These are phyloP conservation scores for Metschnikowia gruessii DNA, from an alignment of 805 yeast species.

Conservation along the genomic window DNA sequence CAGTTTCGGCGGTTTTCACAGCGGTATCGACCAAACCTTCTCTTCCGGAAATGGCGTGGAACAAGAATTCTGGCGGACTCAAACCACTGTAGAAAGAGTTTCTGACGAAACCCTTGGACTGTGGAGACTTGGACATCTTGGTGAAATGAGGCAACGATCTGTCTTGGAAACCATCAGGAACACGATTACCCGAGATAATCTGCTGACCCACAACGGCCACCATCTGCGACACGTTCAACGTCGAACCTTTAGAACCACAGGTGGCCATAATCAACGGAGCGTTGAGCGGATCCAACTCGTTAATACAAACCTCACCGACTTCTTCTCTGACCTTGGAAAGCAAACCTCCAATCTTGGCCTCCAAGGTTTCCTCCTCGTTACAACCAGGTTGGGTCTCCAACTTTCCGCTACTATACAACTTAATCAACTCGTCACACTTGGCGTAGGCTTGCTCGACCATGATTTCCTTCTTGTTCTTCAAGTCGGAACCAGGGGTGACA, in stretches of 20 bases:
- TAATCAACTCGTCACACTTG: conserved; percentile 88
- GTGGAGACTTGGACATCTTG: conserved; percentile 94
- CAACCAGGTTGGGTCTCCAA: conserved; percentile 99
- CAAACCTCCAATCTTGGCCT: conserved; percentile 95
- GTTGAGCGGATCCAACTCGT: conserved; percentile 81
- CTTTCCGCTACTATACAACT: conserved; percentile 73
- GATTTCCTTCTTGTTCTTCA: conserved; percentile 74
- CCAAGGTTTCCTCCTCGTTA: conserved; percentile 96
- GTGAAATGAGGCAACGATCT: conserved; percentile 96
- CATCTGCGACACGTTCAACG: conserved; percentile 98
- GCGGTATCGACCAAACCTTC: conserved; percentile 99
- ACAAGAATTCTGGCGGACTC: conserved; percentile 97
- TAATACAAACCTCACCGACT: conserved; percentile 96
- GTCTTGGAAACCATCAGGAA: conserved; percentile 99
- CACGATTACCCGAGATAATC: conserved; percentile 97
- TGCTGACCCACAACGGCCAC: conserved; percentile 99
- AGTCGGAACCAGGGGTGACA: conserved; percentile 86
- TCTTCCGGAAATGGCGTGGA: conserved; percentile 99
- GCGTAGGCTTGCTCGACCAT: conserved; percentile 89
- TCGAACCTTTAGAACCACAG: conserved; percentile 98
- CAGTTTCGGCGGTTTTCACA: conserved; percentile 98
- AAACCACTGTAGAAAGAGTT: conserved; percentile 95
- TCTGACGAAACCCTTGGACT: conserved; percentile 96
- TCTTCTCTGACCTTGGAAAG: conserved; percentile 97
- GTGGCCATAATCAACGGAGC: conserved; percentile 99